Base-by-base conservation (phyloP, 768 basidiomycete species). In the Boletus subcaerulescens region DNA sequence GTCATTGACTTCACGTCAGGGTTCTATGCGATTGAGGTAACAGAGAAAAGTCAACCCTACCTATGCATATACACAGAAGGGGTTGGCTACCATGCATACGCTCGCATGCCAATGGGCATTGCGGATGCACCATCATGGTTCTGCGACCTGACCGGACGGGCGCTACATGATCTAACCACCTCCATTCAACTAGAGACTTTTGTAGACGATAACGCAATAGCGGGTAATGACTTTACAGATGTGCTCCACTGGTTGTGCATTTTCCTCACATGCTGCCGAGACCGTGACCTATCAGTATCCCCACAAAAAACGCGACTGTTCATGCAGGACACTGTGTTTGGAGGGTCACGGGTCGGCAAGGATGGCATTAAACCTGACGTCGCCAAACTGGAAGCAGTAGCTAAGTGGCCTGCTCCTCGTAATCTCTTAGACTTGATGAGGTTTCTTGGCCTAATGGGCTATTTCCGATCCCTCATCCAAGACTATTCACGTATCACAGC, bases 81-180 rank as follows among this genome's bases (percentile, higher is more conserved):
- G 0, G n/a, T 60, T 1, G 77, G 77, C 0, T 76, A 71, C 45
- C 74, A 71, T 42, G 49, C 53, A 7, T 77, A 74, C 40, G 39
- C 49, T 2, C 31, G 65, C 0, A 76, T 79, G 72, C 76, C 74
- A 0, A 77, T 79, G 53, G 77, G 77, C 0, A 45, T 77, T 0
- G 73, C 70, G 0, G 77, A 74, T 0, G 72, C 73, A 2, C 77
- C 76, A 9, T 64, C 26, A 10, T 52, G 43, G 2, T 52, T 52
- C 18, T 14, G 11, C 1, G 26, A 52, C 1, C 12, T 52, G 26
- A 45, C 43, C 1, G 32, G 8, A 2, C 33, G n/a, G 1, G 35
- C 35, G 10, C 26, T 52, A 3, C 14, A 52, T 7, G 43, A 52
- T 24, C 24, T 24, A 24, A 24, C 24, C 8, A 8, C 38, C 3